Evolutionary conservation across 2,329 filamentous ascomycete species (phyloP), one percentile per base, ranked within the genome.

Genomic region (Bimuria novae-zelandiae): DNA sequence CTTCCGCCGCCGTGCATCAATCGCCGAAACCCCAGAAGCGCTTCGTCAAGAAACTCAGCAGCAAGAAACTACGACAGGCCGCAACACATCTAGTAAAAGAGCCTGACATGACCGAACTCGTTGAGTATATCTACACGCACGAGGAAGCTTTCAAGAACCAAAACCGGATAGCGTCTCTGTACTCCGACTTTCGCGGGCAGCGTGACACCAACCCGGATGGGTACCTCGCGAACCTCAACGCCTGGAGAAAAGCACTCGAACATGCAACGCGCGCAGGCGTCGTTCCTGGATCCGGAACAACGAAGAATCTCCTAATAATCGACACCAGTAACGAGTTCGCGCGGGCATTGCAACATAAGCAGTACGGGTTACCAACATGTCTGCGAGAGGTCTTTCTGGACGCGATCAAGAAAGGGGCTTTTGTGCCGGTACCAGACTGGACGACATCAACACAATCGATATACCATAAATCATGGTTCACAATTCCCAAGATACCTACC

Each of bases 111-210:
- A 81, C 82, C 64, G 84, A 89, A 66, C 84, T 93, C 51, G 79
- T 90, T 40, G 80, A 85, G 46, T 92, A 80, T 54, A 71, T 82
- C 8, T 68, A 77, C 44, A 69, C 72, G 36, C 76, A 82, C 58
- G 82, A 83, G 71, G 75, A 79, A 67, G 73, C 76, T 7, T 76
- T 78, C 55, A 73, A 74, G 63, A 79, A 71, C 60, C 91, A 88
- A 76, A 83, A 87, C 58, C 89, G 92, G 44, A 81, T 96, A 11
- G 87, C 90, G 11, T 92, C 91, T 4, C 85, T 96, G 40, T 96
- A 95, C 76, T 92, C 91, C 42, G 92, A 96, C 72, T 96, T 96
- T 69, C 80, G 85, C 32, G 76, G 84, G 4, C 90, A 93, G 62
- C 82, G 82, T 64, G 84, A 82, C 33, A 84, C 89, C 19, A 96